These are phyloP conservation scores for Leishmania aethiopica DNA, from an alignment of 208 protist species.

Conservation along the genomic window DNA sequence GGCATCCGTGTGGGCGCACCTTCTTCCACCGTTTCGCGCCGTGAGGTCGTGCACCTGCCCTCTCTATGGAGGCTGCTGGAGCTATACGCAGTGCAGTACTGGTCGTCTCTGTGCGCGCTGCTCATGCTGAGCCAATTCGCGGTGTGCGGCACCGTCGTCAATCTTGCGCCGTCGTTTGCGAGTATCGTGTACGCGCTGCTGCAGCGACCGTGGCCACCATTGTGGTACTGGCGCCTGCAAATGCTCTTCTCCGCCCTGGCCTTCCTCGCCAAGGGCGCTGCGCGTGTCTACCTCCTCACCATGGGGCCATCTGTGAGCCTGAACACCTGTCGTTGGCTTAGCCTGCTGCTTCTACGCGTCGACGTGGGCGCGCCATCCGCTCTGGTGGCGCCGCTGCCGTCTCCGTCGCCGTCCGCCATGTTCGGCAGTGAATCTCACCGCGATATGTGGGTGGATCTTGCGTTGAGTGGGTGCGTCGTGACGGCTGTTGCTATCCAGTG, in stretches of 20 bases:
- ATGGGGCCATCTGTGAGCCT: neutral
- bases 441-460: constrained; percentile 22
- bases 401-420: neutral
- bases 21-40: neutral
- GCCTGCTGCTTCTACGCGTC: constrained; percentile 7
- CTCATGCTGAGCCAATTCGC: constrained; percentile 46
- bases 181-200: constrained; percentile 37
- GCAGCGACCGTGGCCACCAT: constrained; percentile 42
- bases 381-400: neutral
- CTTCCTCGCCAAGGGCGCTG: constrained; percentile 38
- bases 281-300: constrained; percentile 9
- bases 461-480: constrained; percentile 17
- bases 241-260: constrained; percentile 28
- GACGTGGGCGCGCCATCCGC: neutral
- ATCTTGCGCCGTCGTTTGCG: constrained; percentile 41
- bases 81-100: constrained; percentile 29
- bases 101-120: constrained; percentile 37
- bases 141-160: constrained; percentile 39
- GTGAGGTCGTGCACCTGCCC: neutral
- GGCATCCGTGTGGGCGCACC: neutral
- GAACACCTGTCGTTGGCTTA: constrained; percentile 5
- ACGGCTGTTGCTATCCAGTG: constrained; percentile 19
- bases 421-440: neutral
- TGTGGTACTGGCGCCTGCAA: constrained; percentile 27
- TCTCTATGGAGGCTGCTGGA: neutral